Evolutionary conservation across 306 rosid species (phyloP), one percentile per base, ranked within the genome.

Genomic region (Cajanus cajan): DNA sequence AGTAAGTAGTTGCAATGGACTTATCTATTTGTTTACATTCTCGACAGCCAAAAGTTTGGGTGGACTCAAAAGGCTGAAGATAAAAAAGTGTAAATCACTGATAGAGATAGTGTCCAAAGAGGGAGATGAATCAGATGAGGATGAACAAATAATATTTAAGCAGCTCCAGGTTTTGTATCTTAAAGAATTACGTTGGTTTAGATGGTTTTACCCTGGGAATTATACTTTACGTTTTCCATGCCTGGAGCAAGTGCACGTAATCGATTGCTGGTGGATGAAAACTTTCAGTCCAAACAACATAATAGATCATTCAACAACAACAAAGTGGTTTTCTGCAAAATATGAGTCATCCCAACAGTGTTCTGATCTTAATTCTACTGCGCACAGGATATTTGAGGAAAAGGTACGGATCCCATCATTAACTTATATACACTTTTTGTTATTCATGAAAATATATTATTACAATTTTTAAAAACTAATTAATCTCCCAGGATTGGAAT

Each of bases 11-110:
- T 82, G 85, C 16, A 0, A 2, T 0, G 2, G 4, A 6, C 5
- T 80, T 22, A 8, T 12, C 6, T 54, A 44, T 44, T 39, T 80
- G 66, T 40, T 57, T 15, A 62, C 63, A 33, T 50, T 15, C 33
- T 81, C 84, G 1, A 74, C 71, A 1, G 76, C 80, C 25, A 74
- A 57, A 65, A 74, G 80, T 5, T 34, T 81, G 76, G 58, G n/a
- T 39, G 58, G 8, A 40, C 82, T 78, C 12, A 8, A 34, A 8
- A 28, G 57, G 8, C 19, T 59, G 70, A 4, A 43, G 58, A 82
- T 82, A 44, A 3, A 1, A 0, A 12, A 4, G 1, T 77, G 86
- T 47, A 1, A n/a, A 63, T 62, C 70, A 44, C 31, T 78, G 64
- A 16, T 8, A 40, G 34, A 81, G 57, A 55, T 81, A 41, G 50